A percentile compares a stretch with the other conserved stretches of the same genome.
Evolutionary conservation across 2,329 filamentous ascomycete species (phyloP).

Genomic region (Beauveria bassiana): DNA sequence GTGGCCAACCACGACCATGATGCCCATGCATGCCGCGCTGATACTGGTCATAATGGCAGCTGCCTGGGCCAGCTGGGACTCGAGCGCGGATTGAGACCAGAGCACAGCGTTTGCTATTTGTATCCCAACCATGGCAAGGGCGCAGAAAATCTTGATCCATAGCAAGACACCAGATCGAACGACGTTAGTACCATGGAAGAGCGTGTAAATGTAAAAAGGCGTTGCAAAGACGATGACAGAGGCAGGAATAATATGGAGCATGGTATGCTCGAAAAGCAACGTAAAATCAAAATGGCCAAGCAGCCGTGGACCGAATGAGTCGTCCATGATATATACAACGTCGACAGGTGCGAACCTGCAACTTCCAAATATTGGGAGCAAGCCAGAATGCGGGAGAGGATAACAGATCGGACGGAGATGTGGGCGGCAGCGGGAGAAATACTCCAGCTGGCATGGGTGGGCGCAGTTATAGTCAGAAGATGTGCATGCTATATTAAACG

Average conservation of each 20-base stretch:
- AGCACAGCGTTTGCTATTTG: constrained; percentile 17
- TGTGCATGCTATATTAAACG: no score
- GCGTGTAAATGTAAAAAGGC: background rate
- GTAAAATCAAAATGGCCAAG: constrained; percentile 7
- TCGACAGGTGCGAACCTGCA: background rate
- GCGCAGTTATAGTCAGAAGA: background rate
- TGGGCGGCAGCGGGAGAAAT: no score
- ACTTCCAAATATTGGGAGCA: background rate
- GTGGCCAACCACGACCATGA: constrained; percentile 27
- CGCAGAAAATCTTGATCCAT: constrained; percentile 17
- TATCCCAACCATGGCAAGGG: background rate
- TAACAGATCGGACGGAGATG: no score
- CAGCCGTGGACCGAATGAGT: constrained; percentile 5
- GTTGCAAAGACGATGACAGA: constrained; percentile 11
- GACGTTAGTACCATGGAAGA: background rate
- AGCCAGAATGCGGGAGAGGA: background rate
- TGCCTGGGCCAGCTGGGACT: constrained; percentile 8
- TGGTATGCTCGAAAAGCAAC: constrained; percentile 1
- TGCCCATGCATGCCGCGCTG: constrained; percentile 19
- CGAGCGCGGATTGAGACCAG: background rate
- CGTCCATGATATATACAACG: background rate
- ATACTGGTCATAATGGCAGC: constrained; percentile 21
- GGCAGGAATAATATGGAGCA: background rate
- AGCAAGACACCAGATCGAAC: constrained; percentile 12
- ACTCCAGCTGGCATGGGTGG: no score